Evolutionary conservation across 192 early-diverging fungal species (phyloP).

Genomic region (Spizellomyces sp.): DNA sequence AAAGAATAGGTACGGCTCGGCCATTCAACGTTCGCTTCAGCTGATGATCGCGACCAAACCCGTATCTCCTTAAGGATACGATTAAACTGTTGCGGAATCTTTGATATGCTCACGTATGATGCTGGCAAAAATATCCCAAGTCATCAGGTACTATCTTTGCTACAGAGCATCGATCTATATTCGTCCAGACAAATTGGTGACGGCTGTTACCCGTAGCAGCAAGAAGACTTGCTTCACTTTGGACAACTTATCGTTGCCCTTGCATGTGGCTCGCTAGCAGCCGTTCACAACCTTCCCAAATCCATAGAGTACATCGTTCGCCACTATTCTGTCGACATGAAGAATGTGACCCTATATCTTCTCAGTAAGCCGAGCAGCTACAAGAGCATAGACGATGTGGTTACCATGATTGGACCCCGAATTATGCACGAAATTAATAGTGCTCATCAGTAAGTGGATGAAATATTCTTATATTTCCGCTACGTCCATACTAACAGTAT

Average conservation of each 20-base stretch:
- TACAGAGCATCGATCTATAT: not conserved
- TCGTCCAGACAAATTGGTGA: too few species aligned
- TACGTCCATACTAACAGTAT: not conserved
- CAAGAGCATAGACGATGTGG: slow-evolving; percentile 79
- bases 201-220: slow-evolving; percentile 41
- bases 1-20: slow-evolving; percentile 69
- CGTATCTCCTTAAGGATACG: slow-evolving; percentile 50
- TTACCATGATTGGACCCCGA: slow-evolving; percentile 74
- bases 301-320: slow-evolving; percentile 78
- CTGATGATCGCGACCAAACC: slow-evolving; percentile 45
- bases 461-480: not conserved
- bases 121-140: slow-evolving; percentile 62
- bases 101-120: slow-evolving; percentile 77
- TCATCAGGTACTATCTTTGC: slow-evolving; percentile 49
- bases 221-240: slow-evolving; percentile 83
- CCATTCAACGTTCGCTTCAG: slow-evolving; percentile 49
- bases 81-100: slow-evolving; percentile 72
- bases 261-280: slow-evolving; percentile 70
- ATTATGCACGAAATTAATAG: slow-evolving; percentile 79
- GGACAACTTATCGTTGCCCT: slow-evolving; percentile 79
- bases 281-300: slow-evolving; percentile 71
- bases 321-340: slow-evolving; percentile 77
- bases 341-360: slow-evolving; percentile 79
- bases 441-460: slow-evolving; percentile 59
- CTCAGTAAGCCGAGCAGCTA: slow-evolving; percentile 71